phyloP scores from a whole-genome alignment of 306 rosid genomes.

The Prunus davidiana region DNA sequence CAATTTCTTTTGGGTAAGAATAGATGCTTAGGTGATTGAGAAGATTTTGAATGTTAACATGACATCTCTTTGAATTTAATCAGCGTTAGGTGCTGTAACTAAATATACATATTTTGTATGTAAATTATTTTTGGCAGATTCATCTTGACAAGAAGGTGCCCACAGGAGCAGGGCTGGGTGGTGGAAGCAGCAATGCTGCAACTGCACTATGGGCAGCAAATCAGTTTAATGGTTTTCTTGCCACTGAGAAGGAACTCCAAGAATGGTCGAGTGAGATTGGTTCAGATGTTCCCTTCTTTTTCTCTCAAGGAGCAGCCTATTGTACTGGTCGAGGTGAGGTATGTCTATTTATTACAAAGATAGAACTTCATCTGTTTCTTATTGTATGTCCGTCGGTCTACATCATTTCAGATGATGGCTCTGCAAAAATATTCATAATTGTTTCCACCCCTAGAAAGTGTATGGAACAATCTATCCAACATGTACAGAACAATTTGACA shows the following conservation, averaged over 20 bases:
- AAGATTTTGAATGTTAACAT: background rate
- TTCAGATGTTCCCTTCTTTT: conserved; percentile 95
- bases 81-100: background rate
- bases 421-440: background rate
- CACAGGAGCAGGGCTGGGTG: conserved; percentile 98
- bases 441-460: background rate
- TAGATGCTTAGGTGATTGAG: background rate
- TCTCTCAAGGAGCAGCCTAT: conserved; percentile 92
- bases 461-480: background rate
- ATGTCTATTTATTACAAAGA: conserved; percentile 26
- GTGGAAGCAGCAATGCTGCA: conserved; percentile 99
- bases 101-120: background rate
- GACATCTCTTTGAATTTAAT: background rate
- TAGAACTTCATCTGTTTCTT: background rate
- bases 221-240: conserved; percentile 74
- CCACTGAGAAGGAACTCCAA: conserved; percentile 85
- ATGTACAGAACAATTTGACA: background rate
- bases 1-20: conserved; percentile 86
- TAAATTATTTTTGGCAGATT: conserved; percentile 53
- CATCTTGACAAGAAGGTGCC: conserved; percentile 94
- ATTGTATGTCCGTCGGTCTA: background rate
- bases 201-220: conserved; percentile 98
- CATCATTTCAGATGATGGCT: background rate
- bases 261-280: conserved; percentile 99
- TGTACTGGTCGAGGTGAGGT: conserved; percentile 99